A percentile compares a stretch with the other conserved stretches of the same genome.
Evolutionary conservation across 345 rosid genomes (phyloP).

Genomic region (Hevea brasiliensis): DNA sequence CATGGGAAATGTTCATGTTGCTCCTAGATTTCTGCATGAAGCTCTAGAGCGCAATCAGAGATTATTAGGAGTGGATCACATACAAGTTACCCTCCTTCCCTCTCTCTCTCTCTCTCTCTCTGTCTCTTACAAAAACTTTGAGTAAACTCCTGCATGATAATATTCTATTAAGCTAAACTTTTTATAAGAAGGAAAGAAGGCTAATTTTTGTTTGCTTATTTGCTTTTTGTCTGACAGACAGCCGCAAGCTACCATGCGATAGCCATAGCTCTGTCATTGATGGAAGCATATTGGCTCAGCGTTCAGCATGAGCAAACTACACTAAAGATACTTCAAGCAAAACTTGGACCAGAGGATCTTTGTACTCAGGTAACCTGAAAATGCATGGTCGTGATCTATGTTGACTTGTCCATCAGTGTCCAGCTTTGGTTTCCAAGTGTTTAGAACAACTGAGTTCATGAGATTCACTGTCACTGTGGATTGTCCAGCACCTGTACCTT

Average conservation of each 20-base stretch:
- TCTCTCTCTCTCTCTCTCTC: conserved; percentile 11
- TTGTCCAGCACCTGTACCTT: neutral
- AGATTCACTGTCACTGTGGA: neutral
- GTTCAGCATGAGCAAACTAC: conserved; percentile 99
- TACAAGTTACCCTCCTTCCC: conserved; percentile 80
- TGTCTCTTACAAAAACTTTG: neutral
- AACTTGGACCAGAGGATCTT: conserved; percentile 90
- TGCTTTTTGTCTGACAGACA: conserved; percentile 49
- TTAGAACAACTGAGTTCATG: neutral
- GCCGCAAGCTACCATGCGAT: conserved; percentile 99
- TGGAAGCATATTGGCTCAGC: conserved; percentile 91
- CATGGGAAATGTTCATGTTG: conserved; percentile 91
- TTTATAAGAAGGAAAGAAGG: neutral
- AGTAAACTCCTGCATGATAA: neutral
- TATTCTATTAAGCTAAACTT: conserved; percentile 1
- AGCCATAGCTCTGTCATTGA: conserved; percentile 93
- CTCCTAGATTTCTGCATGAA: conserved; percentile 92
- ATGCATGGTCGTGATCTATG: conserved; percentile 1
- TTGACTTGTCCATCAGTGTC: neutral
- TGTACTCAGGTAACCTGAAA: conserved; percentile 77
- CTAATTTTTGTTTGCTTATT: neutral
- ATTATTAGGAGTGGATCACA: conserved; percentile 94
- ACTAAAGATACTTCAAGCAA: conserved; percentile 84
- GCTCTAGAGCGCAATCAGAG: conserved; percentile 97
- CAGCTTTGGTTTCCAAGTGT: neutral